Conservation (phyloP, 306 rosid genomes). For the Begonia loranthoides region DNA sequence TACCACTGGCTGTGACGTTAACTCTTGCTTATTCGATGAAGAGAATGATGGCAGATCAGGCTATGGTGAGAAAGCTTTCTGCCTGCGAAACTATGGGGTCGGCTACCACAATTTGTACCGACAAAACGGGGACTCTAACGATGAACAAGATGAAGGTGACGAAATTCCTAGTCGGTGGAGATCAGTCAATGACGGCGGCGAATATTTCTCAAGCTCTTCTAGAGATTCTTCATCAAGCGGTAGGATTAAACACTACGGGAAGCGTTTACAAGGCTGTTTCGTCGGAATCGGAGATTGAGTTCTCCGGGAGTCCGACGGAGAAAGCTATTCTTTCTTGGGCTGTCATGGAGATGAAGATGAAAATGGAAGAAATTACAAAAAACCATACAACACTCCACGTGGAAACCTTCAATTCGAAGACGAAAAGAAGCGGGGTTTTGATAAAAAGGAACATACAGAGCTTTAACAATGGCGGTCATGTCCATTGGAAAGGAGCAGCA, state of each 20-base stretch:
- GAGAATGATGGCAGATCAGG: constrained; percentile 31
- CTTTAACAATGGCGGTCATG: constrained; percentile 6
- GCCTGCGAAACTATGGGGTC: constrained; percentile 35
- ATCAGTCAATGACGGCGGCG: constrained; percentile 1
- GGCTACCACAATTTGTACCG: constrained; percentile 26
- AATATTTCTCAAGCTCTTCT: constrained; percentile 5
- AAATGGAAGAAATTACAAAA: constrained; percentile 12
- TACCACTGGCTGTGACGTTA: constrained; percentile 22
- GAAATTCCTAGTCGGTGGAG: constrained; percentile 18
- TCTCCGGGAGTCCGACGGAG: constrained; percentile 33
- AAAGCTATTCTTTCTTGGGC: constrained; percentile 44
- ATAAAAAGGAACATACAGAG: constrained; percentile 11
- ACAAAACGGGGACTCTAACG: constrained; percentile 30
- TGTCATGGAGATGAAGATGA: constrained; percentile 16
- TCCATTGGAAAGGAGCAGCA: constrained; percentile 37
- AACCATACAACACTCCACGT: constrained; percentile 12
- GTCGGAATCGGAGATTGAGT: constrained; percentile 11
- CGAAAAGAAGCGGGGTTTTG: constrained; percentile 23
- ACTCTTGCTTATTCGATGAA: constrained; percentile 37
- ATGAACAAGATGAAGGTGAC: constrained; percentile 29
- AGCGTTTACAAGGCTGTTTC: constrained; percentile 17
- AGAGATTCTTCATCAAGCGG: constrained; percentile 17
- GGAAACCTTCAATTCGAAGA: constrained; percentile 31
- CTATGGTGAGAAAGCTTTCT: constrained; percentile 30
- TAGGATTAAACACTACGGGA: constrained; percentile 30